Conservation (phyloP, 805 yeast genomes). For the Komagataella mondaviorum region DNA sequence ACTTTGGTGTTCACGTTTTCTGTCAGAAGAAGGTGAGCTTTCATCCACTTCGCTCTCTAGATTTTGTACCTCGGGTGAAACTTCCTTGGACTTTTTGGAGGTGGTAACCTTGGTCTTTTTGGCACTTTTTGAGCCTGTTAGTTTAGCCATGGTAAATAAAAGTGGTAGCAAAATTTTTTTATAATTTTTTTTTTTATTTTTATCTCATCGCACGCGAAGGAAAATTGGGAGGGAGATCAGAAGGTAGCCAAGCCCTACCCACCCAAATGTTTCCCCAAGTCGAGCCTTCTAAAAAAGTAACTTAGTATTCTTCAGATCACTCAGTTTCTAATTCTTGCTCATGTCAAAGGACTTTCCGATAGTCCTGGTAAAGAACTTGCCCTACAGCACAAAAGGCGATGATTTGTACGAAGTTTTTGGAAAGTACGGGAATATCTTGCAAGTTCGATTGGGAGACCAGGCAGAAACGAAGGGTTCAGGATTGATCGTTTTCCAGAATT, state of each 20-base stretch:
- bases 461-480: conserved; percentile 36
- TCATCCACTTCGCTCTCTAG: not conserved
- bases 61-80: not conserved
- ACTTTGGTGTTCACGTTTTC: not conserved
- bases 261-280: not conserved
- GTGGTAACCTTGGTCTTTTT: not conserved
- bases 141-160: not conserved
- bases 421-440: conserved; percentile 41
- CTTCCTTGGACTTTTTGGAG: not conserved
- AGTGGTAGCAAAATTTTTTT: not conserved
- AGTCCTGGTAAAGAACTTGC: conserved; percentile 41
- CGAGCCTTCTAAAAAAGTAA: no score
- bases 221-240: not conserved
- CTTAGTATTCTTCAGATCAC: no score
- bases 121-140: not conserved
- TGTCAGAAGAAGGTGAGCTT: not conserved
- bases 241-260: not conserved
- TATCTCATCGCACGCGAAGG: not conserved
- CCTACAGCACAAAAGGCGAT: conserved; percentile 30
- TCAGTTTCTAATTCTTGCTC: not conserved
- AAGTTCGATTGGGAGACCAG: conserved; percentile 31
- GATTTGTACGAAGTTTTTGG: conserved; percentile 40
- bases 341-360: conserved; percentile 15
- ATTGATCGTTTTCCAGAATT: conserved; percentile 35
- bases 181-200: no score